These are phyloP conservation scores for Torulaspora franciscae DNA, from an alignment of 805 yeast species.

Conservation along the genomic window DNA sequence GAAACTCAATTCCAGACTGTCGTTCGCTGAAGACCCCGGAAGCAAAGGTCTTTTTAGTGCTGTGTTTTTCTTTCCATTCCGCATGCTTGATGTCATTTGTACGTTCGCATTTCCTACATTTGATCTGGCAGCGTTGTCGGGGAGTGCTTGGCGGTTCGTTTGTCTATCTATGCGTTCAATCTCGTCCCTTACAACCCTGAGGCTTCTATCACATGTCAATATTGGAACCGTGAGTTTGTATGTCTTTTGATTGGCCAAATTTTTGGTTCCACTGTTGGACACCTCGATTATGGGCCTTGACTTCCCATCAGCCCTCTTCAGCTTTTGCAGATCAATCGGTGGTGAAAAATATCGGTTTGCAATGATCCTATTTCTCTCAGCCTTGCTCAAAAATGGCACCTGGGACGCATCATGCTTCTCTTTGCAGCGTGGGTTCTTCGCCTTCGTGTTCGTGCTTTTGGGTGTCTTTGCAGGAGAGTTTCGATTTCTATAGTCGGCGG, in stretches of 20 bases:
- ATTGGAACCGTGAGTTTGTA: slow-evolving; percentile 17
- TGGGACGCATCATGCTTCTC: slow-evolving; percentile 8
- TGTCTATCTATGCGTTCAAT: slow-evolving; percentile 12
- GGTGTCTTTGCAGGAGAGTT: slow-evolving; percentile 1
- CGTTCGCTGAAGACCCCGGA: slow-evolving; percentile 22
- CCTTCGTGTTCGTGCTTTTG: not conserved
- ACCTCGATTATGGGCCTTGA: slow-evolving; percentile 17
- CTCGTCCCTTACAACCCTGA: slow-evolving; percentile 6
- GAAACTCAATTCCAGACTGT: slow-evolving; percentile 40
- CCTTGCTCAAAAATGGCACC: not conserved
- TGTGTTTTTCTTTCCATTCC: slow-evolving; percentile 5
- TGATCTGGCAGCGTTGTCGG: slow-evolving; percentile 8
- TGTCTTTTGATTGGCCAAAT: slow-evolving; percentile 2
- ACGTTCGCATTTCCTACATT: slow-evolving; percentile 9
- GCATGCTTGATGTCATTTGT: slow-evolving; percentile 4
- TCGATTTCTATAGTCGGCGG: not conserved
- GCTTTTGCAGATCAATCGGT: slow-evolving; percentile 12
- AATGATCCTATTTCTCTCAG: slow-evolving; percentile 4
- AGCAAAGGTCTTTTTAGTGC: slow-evolving; percentile 9
- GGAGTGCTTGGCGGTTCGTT: slow-evolving; percentile 13
- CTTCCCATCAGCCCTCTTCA: slow-evolving; percentile 10
- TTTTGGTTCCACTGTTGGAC: slow-evolving; percentile 5
- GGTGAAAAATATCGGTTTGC: slow-evolving; percentile 12
- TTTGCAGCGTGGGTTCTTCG: slow-evolving; percentile 5
- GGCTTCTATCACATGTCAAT: slow-evolving; percentile 4